A percentile compares a stretch with the other conserved stretches of the same genome.
Evolutionary conservation across 371 early-diverging fungal species (phyloP).

Genomic region (Rhizomucor miehei): DNA sequence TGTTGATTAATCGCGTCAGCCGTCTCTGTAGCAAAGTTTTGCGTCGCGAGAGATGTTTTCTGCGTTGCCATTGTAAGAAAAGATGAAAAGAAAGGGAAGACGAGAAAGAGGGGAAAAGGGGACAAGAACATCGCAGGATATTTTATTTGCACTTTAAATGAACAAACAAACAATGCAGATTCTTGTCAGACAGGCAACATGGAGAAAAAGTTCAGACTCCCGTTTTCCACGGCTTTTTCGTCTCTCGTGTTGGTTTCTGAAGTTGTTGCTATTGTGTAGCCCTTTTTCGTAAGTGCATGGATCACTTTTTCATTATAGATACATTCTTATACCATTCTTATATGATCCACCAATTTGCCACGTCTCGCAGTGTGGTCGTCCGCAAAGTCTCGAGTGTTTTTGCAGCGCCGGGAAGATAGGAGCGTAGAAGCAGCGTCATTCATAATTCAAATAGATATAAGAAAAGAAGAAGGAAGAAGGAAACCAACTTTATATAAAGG

Average conservation of each 20-base stretch:
- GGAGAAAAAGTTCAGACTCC: too few relatives aligned
- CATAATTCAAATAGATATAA: neutral
- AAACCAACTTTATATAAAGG: too few relatives aligned
- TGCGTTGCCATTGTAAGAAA: neutral
- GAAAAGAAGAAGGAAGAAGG: neutral
- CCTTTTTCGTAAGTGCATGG: too few relatives aligned
- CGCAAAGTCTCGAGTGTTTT: neutral
- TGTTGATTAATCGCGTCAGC: conserved; percentile 61
- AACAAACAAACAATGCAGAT: too few relatives aligned
- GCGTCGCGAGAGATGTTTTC: conserved; percentile 42
- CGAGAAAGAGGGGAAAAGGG: neutral
- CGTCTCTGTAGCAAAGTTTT: conserved; percentile 54
- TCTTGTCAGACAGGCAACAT: too few relatives aligned
- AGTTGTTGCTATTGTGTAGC: too few relatives aligned
- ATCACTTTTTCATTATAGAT: too few relatives aligned
- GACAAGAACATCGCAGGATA: neutral
- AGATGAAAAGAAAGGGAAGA: conserved; percentile 6
- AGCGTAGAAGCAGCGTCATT: too few relatives aligned
- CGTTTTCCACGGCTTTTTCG: too few relatives aligned
- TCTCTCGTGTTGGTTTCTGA: too few relatives aligned
- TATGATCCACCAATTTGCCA: conserved; percentile 15
- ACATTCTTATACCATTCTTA: conserved; percentile 15
- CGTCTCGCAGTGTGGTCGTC: conserved; percentile 18
- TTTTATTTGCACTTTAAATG: neutral
- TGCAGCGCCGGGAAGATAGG: too few relatives aligned